Base-by-base conservation (phyloP, 1,139 yeast species). In the Yamadazyma triangularis region DNA sequence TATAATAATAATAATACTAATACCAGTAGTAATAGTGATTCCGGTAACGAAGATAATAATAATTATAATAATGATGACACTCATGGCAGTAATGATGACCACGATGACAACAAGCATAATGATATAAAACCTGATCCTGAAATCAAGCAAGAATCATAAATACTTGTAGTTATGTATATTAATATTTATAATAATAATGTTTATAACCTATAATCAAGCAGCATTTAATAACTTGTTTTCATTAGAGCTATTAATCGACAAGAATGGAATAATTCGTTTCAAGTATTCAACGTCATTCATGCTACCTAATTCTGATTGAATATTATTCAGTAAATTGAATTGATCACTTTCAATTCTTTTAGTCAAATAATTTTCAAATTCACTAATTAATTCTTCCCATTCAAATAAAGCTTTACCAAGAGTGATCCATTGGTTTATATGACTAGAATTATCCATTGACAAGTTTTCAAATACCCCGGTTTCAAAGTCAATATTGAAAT, bases 401-500 rank as follows among this genome's bases (percentile, higher is more conserved):
- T 83, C 91, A 39, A 76, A 75, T 33, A 83, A 50, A n/a, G 84
- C 65, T 35, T 76, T 68, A 7, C 88, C 89, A 19, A 79, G 60
- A 37, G 73, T 58, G 8, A 50, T 34, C 49, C 20, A 35, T 33
- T 39, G 33, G 13, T 33, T 23, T 19, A 21, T 3, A 16, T 34
- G 33, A 20, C 15, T 28, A 7, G 27, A 15, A 10, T 26, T 22
- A 5, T 6, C 20, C 20, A 18, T 7, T 18, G 9, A 18, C 9
- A 18, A 18, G 6, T 9, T 9, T 7, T 23, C 18, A 19, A 30
- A 32, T 14, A 38, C 25, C 36, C 42, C 33, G 34, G 35, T 28
- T 29, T 38, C 44, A 14, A 28, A 27, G 36, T 44, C 26, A 35
- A 41, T 29, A 26, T 38, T 35, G 9, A 18, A 18, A 18, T 18